Evolutionary conservation across 1,284 basidiomycete genomes (phyloP).

Genomic region (Caloboletus inedulis): DNA sequence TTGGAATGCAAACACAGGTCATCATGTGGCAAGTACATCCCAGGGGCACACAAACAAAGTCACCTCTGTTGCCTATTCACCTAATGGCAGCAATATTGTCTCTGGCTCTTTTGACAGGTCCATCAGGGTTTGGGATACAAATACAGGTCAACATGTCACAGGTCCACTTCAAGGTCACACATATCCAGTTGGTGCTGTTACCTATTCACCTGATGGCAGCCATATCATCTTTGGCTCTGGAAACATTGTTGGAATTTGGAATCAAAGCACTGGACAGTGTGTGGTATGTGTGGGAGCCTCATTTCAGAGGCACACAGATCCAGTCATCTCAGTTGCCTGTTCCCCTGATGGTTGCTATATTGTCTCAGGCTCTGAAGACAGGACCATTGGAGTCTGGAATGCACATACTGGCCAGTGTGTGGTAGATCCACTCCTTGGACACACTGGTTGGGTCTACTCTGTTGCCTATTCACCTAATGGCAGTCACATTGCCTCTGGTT

Average conservation of each 20-base stretch:
- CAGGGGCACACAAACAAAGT: neutral
- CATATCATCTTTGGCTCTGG: constrained; percentile 3
- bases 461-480: constrained; percentile 18
- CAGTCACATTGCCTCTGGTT: constrained; percentile 11
- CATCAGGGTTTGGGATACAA: constrained; percentile 12
- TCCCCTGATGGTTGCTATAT: constrained; percentile 20
- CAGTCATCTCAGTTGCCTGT: constrained; percentile 6
- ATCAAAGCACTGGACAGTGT: constrained; percentile 6
- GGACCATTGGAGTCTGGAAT: constrained; percentile 10
- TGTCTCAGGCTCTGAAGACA: constrained; percentile 13
- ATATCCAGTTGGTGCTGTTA: neutral
- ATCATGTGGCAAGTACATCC: neutral
- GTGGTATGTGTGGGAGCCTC: neutral
- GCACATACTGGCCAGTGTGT: constrained; percentile 4
- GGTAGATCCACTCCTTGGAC: constrained; percentile 5
- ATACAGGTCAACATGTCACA: constrained; percentile 7
- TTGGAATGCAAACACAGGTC: constrained; percentile 14
- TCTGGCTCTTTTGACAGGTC: constrained; percentile 14
- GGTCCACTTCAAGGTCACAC: neutral
- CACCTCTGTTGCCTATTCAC: constrained; percentile 11
- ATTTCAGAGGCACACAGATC: constrained; percentile 2
- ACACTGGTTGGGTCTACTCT: constrained; percentile 9
- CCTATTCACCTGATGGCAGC: constrained; percentile 17
- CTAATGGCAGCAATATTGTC: constrained; percentile 11
- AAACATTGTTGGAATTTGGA: neutral